These are phyloP conservation scores for Stephania japonica DNA, from an alignment of 164 flowering plant genomes.

Conservation along the genomic window DNA sequence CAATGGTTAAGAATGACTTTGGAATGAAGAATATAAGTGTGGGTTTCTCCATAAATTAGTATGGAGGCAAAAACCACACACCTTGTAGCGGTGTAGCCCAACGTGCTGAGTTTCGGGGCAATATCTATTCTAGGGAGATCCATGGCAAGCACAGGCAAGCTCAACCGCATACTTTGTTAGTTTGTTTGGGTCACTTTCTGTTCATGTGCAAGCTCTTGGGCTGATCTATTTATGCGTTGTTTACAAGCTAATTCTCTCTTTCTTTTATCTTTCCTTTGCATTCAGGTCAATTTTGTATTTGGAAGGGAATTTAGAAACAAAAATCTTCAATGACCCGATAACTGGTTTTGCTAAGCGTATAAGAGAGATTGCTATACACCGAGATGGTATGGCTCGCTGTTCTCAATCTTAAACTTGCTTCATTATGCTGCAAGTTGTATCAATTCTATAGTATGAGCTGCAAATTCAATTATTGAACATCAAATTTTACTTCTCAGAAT, in stretches of 20 bases:
- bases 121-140: too few relatives aligned
- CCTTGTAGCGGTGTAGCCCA: too few relatives aligned
- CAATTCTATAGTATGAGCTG: too few relatives aligned
- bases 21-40: too few relatives aligned
- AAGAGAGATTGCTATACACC: constrained; percentile 78
- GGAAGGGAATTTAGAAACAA: constrained; percentile 92
- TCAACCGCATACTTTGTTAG: not conserved
- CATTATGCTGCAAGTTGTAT: too few relatives aligned
- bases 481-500: not conserved
- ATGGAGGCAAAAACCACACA: too few relatives aligned
- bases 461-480: too few relatives aligned
- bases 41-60: too few relatives aligned
- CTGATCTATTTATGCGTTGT: not conserved
- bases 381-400: constrained; percentile 46
- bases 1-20: too few relatives aligned
- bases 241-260: not conserved
- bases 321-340: constrained; percentile 63
- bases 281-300: constrained; percentile 58
- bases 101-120: too few relatives aligned
- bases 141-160: too few relatives aligned
- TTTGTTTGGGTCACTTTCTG: not conserved
- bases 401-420: not conserved
- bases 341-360: constrained; percentile 71
- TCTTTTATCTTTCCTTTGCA: not conserved
- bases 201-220: not conserved